Evolutionary conservation across 1,284 basidiomycete genomes (phyloP).

Genomic region (Phylloporus gajari): DNA sequence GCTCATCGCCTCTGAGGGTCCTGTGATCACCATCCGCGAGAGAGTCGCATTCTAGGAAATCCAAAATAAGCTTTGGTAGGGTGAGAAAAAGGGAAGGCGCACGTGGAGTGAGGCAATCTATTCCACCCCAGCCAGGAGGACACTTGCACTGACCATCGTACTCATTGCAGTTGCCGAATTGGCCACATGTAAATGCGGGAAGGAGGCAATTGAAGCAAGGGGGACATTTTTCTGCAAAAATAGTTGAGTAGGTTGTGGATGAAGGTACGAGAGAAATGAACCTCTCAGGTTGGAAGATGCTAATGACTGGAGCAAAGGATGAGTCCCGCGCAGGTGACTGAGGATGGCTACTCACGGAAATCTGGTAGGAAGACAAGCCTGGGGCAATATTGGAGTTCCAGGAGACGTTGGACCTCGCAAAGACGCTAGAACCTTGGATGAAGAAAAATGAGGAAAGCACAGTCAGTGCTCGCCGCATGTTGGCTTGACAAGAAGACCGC

Average conservation of each 20-base stretch:
- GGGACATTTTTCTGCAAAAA: slow-evolving; percentile 54
- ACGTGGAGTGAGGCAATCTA: slow-evolving; percentile 82
- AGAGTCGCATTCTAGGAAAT: slow-evolving; percentile 82
- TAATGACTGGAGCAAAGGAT: slow-evolving; percentile 32
- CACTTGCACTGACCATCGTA: slow-evolving; percentile 86
- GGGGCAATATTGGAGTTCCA: slow-evolving; percentile 25
- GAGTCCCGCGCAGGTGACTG: slow-evolving; percentile 18
- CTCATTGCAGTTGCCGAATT: slow-evolving; percentile 79
- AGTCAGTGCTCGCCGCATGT: slow-evolving; percentile 36
- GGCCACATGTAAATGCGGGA: slow-evolving; percentile 76
- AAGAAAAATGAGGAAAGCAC: slow-evolving; percentile 32
- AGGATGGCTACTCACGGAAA: slow-evolving; percentile 34
- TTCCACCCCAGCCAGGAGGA: slow-evolving; percentile 84
- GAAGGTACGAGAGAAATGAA: slow-evolving; percentile 6
- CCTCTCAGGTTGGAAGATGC: slow-evolving; percentile 28
- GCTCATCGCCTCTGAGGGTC: slow-evolving; percentile 78
- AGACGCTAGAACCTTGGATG: slow-evolving; percentile 9
- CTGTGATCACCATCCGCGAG: slow-evolving; percentile 89
- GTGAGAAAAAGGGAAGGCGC: slow-evolving; percentile 37
- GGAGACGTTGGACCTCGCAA: slow-evolving; percentile 26
- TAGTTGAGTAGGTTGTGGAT: neutral
- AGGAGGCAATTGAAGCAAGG: slow-evolving; percentile 82
- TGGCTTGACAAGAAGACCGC: slow-evolving; percentile 5
- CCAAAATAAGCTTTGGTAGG: slow-evolving; percentile 7
- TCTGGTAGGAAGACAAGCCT: slow-evolving; percentile 37